Conservation (phyloP, 306 rosid genomes). For the Cajanus cajan region DNA sequence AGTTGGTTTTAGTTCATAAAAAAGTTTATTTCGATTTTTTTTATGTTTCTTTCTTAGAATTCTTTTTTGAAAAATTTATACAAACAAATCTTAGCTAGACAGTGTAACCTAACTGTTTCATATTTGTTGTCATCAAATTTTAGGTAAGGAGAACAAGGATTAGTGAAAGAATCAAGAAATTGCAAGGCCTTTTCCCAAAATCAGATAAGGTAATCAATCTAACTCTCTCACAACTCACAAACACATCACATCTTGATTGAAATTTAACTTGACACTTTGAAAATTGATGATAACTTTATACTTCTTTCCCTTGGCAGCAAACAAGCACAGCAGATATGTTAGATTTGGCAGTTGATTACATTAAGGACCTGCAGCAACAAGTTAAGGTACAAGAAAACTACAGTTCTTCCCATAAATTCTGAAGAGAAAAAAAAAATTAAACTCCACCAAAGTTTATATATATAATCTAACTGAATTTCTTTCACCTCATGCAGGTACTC, state of each 20-base stretch:
- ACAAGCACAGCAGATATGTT: constrained; percentile 87
- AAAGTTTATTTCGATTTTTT: background rate
- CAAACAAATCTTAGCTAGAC: too few relatives aligned
- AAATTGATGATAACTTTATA: background rate
- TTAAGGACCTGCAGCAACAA: constrained; percentile 73
- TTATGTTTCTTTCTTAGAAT: too few relatives aligned
- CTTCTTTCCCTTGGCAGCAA: constrained; percentile 54
- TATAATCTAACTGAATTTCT: constrained; percentile 20
- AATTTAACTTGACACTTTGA: constrained; percentile 3
- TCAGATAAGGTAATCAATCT: constrained; percentile 74
- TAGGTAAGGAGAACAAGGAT: constrained; percentile 81
- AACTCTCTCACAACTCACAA: background rate
- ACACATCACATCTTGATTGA: background rate
- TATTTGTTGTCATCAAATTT: background rate
- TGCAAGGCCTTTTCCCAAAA: constrained; percentile 74
- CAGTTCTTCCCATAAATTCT: background rate
- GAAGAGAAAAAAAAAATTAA: background rate
- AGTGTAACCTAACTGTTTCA: background rate
- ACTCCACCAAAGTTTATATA: background rate
- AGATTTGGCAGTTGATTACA: constrained; percentile 70
- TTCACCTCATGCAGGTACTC: constrained; percentile 60
- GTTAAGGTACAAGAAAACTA: constrained; percentile 59
- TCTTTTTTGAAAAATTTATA: too few relatives aligned
- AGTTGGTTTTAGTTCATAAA: too few relatives aligned
- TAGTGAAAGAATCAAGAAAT: constrained; percentile 80